A percentile compares a stretch with the other conserved stretches of the same genome.
Conservation (phyloP, 1,284 basidiomycete genomes). For the Papiliotrema fonsecae region DNA sequence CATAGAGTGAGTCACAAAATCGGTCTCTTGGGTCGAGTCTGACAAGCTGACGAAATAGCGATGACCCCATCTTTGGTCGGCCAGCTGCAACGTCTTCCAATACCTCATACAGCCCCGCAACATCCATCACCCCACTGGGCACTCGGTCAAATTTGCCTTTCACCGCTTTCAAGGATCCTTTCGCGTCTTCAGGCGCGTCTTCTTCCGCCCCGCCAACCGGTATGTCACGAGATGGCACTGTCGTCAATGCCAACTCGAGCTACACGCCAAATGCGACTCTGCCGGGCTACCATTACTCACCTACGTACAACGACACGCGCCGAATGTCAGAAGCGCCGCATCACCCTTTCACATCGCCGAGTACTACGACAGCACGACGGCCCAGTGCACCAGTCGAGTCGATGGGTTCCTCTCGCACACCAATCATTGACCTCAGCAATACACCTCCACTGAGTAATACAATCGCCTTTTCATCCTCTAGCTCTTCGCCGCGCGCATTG, state of each 20-base stretch:
- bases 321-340: conserved; percentile 9
- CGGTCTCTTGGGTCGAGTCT: not conserved
- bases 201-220: not conserved
- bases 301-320: conserved; percentile 5
- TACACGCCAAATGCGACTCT: conserved; percentile 2
- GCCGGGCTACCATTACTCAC: conserved; percentile 10
- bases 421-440: too few relatives aligned
- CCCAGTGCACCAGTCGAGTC: conserved; percentile 6
- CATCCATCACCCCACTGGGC: not conserved
- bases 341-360: not conserved
- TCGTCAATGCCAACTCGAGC: not conserved
- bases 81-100: not conserved
- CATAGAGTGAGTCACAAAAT: conserved; percentile 8
- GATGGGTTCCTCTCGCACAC: too few relatives aligned
- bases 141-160: not conserved
- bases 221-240: conserved; percentile 1
- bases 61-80: not conserved
- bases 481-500: not conserved
- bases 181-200: not conserved
- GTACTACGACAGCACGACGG: too few relatives aligned
- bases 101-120: not conserved
- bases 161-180: conserved; percentile 9
- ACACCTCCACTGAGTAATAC: not conserved
- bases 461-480: not conserved
- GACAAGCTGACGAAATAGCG: too few relatives aligned